Percentiles rank a stretch among this genome's conserved stretches.
phyloP scores from a whole-genome alignment of 2,329 filamentous ascomycete species.

The Penicillium brevicompactum region DNA sequence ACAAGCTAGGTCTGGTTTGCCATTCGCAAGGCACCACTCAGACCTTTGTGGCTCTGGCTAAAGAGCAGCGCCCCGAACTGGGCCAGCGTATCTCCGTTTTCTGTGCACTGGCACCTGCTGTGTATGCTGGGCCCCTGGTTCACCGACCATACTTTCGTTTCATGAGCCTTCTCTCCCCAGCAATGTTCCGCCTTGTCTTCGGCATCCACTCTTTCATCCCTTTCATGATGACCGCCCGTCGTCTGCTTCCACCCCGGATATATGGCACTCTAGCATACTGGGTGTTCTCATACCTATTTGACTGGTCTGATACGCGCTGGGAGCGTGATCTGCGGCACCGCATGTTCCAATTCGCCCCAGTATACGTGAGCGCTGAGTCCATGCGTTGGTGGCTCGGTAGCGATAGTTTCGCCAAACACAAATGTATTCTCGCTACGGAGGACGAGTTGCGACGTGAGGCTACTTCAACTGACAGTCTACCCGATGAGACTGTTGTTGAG shows the following conservation, averaged over 20 bases:
- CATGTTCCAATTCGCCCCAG: conserved; percentile 89
- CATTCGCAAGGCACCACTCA: conserved; percentile 93
- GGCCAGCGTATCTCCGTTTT: conserved; percentile 84
- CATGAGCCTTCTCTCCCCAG: conserved; percentile 77
- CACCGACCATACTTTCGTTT: conserved; percentile 90
- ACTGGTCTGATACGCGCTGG: conserved; percentile 85
- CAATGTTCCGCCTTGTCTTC: conserved; percentile 77
- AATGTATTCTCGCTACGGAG: conserved; percentile 80
- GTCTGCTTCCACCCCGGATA: conserved; percentile 62
- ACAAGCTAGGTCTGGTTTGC: conserved; percentile 78
- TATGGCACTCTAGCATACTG: conserved; percentile 85
- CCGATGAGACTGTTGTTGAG: conserved; percentile 1
- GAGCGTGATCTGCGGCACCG: conserved; percentile 75
- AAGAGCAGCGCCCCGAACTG: conserved; percentile 83
- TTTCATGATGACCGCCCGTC: conserved; percentile 85
- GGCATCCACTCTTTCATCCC: conserved; percentile 94
- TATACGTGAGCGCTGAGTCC: conserved; percentile 84
- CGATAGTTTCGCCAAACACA: conserved; percentile 81
- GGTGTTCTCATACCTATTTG: conserved; percentile 86
- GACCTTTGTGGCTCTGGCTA: conserved; percentile 82
- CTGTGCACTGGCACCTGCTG: conserved; percentile 86
- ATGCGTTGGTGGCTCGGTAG: conserved; percentile 96
- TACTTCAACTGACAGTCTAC: conserved; percentile 36
- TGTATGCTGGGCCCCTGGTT: conserved; percentile 84
- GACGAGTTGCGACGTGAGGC: conserved; percentile 68